Evolutionary conservation across 169 alveolate genomes (phyloP).

Genomic region (Babesia sp.): DNA sequence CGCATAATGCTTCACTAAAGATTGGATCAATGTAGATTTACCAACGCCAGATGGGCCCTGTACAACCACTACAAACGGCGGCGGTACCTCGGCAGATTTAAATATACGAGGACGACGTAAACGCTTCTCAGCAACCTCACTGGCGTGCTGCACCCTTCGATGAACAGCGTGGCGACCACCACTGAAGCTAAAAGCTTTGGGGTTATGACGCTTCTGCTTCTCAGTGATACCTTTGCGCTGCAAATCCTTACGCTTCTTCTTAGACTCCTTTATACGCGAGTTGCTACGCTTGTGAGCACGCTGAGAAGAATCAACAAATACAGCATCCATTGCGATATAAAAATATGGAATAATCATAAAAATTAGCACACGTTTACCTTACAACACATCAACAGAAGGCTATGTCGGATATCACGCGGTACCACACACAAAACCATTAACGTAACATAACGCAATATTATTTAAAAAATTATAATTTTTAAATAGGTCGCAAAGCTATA

Average conservation of each 20-base stretch:
- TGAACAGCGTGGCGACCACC: slow-evolving; percentile 91
- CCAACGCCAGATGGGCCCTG: slow-evolving; percentile 96
- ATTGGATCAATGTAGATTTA: slow-evolving; percentile 95
- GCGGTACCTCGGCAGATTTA: slow-evolving; percentile 84
- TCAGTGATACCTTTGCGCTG: slow-evolving; percentile 42
- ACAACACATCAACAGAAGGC: no score
- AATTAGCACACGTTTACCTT: no score
- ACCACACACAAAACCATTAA: no score
- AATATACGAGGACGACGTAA: slow-evolving; percentile 78
- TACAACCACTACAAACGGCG: slow-evolving; percentile 89
- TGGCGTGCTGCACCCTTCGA: slow-evolving; percentile 85
- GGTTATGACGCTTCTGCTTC: slow-evolving; percentile 77
- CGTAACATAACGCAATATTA: no score
- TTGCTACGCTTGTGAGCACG: slow-evolving; percentile 53
- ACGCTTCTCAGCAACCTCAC: slow-evolving; percentile 84
- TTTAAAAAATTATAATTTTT: no score
- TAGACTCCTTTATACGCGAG: slow-evolving; percentile 25
- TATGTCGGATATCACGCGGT: no score
- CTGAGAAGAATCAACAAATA: slow-evolving; percentile 11
- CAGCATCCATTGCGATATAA: slow-evolving; percentile 33
- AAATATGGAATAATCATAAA: no score
- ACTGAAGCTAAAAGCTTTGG: slow-evolving; percentile 90
- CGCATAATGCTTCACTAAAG: slow-evolving; percentile 95
- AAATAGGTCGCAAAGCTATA: no score
- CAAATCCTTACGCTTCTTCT: slow-evolving; percentile 33